phyloP scores from a whole-genome alignment of 192 early-diverging fungal genomes.

The Thamnidium elegans region DNA sequence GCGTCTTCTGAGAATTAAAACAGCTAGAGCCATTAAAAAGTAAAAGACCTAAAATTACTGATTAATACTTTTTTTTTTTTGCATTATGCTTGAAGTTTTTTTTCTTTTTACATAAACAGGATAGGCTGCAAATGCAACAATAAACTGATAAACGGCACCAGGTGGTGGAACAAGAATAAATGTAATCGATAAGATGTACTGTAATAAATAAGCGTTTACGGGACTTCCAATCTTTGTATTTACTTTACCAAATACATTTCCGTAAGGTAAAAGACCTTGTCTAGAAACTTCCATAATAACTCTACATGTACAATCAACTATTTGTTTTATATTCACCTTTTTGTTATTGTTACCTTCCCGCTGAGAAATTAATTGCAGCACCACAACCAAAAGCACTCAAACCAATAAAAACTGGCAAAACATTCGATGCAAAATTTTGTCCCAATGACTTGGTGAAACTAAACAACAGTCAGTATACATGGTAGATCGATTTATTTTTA shows the following conservation, averaged over 20 bases:
- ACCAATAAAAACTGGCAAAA: conserved; percentile 31
- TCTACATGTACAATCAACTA: conserved; percentile 10
- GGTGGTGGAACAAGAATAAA: conserved; percentile 31
- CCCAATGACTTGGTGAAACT: conserved; percentile 28
- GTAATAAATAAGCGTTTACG: conserved; percentile 25
- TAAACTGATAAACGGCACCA: conserved; percentile 31
- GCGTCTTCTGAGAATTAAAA: conserved; percentile 17
- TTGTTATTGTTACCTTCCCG: background rate
- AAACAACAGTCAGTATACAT: conserved; percentile 1
- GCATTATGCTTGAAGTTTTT: background rate
- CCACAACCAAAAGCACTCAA: conserved; percentile 29
- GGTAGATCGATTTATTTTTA: background rate
- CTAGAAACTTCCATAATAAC: conserved; percentile 31
- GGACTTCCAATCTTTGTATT: conserved; percentile 20
- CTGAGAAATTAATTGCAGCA: conserved; percentile 16
- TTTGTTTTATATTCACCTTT: background rate
- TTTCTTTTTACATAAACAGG: conserved; percentile 21
- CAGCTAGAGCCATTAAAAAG: conserved; percentile 8
- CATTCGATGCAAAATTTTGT: conserved; percentile 19
- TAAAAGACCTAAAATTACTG: conserved; percentile 12
- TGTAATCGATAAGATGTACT: conserved; percentile 19
- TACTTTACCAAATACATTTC: conserved; percentile 22
- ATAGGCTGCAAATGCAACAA: conserved; percentile 31
- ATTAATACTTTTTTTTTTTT: background rate
- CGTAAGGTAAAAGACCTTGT: conserved; percentile 29